Conservation (phyloP, 805 yeast genomes). For the Kodamaea laetipori region DNA sequence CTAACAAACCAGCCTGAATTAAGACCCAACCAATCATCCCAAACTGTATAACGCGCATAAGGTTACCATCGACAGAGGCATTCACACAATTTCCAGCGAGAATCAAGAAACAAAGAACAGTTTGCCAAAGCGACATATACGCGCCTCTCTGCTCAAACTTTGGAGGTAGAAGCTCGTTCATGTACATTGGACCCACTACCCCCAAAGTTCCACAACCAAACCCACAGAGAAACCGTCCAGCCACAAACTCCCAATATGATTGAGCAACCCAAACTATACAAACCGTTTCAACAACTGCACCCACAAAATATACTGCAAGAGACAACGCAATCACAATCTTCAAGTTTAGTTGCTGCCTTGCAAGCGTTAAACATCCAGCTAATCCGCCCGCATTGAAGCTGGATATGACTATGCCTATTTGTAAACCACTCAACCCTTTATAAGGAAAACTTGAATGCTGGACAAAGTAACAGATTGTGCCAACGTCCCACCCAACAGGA, state of each 20-base stretch:
- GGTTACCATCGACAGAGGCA: not conserved
- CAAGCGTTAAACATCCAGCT: constrained; percentile 21
- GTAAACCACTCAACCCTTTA: constrained; percentile 14
- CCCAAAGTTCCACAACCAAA: constrained; percentile 27
- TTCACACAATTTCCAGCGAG: constrained; percentile 23
- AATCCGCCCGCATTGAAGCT: constrained; percentile 29
- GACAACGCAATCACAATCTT: constrained; percentile 16
- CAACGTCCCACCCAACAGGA: constrained; percentile 32
- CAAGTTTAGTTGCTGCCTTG: constrained; percentile 16
- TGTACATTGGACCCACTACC: constrained; percentile 27
- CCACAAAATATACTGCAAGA: constrained; percentile 21
- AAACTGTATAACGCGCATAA: constrained; percentile 6
- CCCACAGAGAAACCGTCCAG: constrained; percentile 26
- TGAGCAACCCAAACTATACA: constrained; percentile 5
- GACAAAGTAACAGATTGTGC: constrained; percentile 22
- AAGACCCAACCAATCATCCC: constrained; percentile 11
- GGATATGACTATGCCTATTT: constrained; percentile 24
- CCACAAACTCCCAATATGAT: constrained; percentile 15
- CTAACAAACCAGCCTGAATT: constrained; percentile 10
- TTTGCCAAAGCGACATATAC: constrained; percentile 26
- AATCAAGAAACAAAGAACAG: constrained; percentile 26
- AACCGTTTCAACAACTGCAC: constrained; percentile 19
- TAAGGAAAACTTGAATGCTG: constrained; percentile 17
- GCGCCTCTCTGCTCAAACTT: constrained; percentile 16
- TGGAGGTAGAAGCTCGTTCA: constrained; percentile 20